Percentiles rank a stretch among this genome's conserved stretches.
These are phyloP conservation scores for Hypoxylon subgilvum DNA, from an alignment of 495 filamentous ascomycete species.

Conservation along the genomic window DNA sequence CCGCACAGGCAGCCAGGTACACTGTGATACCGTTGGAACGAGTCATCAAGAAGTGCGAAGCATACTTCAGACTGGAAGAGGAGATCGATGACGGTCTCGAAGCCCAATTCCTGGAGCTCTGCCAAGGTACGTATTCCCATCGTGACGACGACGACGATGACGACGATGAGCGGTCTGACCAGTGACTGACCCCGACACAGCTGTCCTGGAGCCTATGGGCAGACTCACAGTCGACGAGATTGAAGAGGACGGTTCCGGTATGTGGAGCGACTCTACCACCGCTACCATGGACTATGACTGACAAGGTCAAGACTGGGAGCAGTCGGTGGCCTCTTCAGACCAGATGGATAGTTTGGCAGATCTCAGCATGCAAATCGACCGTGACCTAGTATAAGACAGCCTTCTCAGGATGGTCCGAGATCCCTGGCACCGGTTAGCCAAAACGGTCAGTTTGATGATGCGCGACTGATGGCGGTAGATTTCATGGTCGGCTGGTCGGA, in stretches of 20 bases:
- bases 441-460: slow-evolving; percentile 5
- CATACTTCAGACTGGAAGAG: slow-evolving; percentile 48
- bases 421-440: background rate
- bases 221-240: slow-evolving; percentile 55
- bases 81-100: slow-evolving; percentile 45
- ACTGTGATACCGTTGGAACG: slow-evolving; percentile 48
- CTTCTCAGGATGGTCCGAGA: background rate
- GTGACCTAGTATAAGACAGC: slow-evolving; percentile 3
- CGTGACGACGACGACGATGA: background rate
- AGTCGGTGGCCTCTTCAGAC: slow-evolving; percentile 51
- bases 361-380: slow-evolving; percentile 44
- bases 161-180: too few relatives aligned
- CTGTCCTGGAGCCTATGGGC: slow-evolving; percentile 48
- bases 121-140: slow-evolving; percentile 45
- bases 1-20: slow-evolving; percentile 49
- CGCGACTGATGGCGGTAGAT: slow-evolving; percentile 1
- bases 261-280: slow-evolving; percentile 53
- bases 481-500: slow-evolving; percentile 25
- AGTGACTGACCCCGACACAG: slow-evolving; percentile 45
- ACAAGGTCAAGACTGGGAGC: slow-evolving; percentile 52
- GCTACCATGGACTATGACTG: slow-evolving; percentile 48
- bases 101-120: slow-evolving; percentile 46
- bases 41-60: slow-evolving; percentile 50
- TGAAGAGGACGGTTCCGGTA: slow-evolving; percentile 64
- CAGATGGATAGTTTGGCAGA: slow-evolving; percentile 47